Evolutionary conservation across 768 basidiomycete genomes (phyloP), one percentile per base, ranked within the genome.

Genomic region (Boletus rex-veris): DNA sequence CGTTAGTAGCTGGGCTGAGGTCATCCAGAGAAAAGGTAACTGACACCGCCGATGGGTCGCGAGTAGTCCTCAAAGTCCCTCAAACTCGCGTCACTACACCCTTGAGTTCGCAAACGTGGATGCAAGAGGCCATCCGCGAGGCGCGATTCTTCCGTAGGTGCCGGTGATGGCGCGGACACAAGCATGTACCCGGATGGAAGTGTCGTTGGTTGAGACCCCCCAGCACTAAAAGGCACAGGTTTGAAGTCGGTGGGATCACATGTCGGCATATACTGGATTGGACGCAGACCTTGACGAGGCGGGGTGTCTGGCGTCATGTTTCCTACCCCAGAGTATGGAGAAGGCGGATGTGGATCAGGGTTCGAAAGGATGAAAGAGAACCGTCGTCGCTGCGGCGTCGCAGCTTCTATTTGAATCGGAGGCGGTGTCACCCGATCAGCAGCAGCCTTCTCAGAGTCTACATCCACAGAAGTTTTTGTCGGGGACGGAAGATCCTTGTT

Each of bases 61-160:
- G 70, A 70, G 36, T 70, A 70, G 36, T 70, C 69, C 26, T 70
- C 70, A 33, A 70, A 70, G 48, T 70, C 69, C 50, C 62, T 60
- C 48, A 70, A 45, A 45, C 69, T 70, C 26, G 61, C 41, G 4
- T 61, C 63, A 26, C 70, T 70, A 39, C 38, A 33, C 0, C 66
- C 68, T 18, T 66, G 59, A 0, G 41, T 49, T 19, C 48, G 61
- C 37, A 70, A 57, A 14, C 70, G 62, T 3, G 69, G 69, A 39
- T 70, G 68, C 18, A 70, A 57, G 11, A 70, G 67, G 15, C 69
- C 69, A 14, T 69, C 69, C 7, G 53, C 58, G 35, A 57, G 53
- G 19, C 49, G 59, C 2, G 55, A 64, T 43, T 62, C 68, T 16
- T 71, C 67, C 9, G 69, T 69, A 19, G 59, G 61, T 5, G 1